Evolutionary conservation across 2,329 filamentous ascomycete genomes (phyloP).

Genomic region (Teratosphaeria nubilosa): DNA sequence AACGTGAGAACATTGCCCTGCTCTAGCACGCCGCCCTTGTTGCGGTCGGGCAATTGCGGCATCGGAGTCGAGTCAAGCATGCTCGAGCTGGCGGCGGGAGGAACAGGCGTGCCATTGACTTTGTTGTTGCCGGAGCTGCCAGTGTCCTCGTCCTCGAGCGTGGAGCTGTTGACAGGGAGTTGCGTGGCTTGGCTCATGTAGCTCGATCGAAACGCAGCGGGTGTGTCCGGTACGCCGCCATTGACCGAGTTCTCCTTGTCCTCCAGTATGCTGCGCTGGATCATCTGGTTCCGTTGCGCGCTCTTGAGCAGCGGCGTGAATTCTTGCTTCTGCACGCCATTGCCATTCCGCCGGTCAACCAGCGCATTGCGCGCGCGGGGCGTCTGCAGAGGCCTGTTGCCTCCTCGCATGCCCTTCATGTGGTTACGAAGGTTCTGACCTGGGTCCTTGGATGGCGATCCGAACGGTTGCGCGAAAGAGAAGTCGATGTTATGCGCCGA

Average conservation of each 20-base stretch:
- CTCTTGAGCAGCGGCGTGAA: slow-evolving; percentile 91
- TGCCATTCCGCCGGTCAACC: slow-evolving; percentile 52
- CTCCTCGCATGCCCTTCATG: slow-evolving; percentile 54
- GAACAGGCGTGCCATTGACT: slow-evolving; percentile 60
- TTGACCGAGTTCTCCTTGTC: slow-evolving; percentile 30
- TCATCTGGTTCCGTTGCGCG: slow-evolving; percentile 57
- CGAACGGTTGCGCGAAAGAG: slow-evolving; percentile 79
- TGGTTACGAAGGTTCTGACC: slow-evolving; percentile 63
- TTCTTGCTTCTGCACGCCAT: slow-evolving; percentile 50
- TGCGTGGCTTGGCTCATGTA: slow-evolving; percentile 54
- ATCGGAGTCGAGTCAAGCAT: slow-evolving; percentile 68
- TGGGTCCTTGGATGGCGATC: slow-evolving; percentile 61
- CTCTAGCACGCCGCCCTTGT: slow-evolving; percentile 57
- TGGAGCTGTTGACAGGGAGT: slow-evolving; percentile 65
- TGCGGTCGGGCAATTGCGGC: slow-evolving; percentile 51
- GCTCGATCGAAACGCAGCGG: slow-evolving; percentile 51
- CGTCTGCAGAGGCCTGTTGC: slow-evolving; percentile 36
- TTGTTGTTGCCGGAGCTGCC: slow-evolving; percentile 51
- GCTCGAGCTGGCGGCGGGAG: slow-evolving; percentile 69
- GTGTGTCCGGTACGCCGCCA: slow-evolving; percentile 49
- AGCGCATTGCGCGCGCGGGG: slow-evolving; percentile 65
- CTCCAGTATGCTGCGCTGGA: slow-evolving; percentile 22
- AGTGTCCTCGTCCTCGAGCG: slow-evolving; percentile 52
- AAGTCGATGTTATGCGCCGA: slow-evolving; percentile 53
- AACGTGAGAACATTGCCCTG: slow-evolving; percentile 86